Evolutionary conservation across 768 basidiomycete genomes (phyloP).

Genomic region (Kwoniella sp.): DNA sequence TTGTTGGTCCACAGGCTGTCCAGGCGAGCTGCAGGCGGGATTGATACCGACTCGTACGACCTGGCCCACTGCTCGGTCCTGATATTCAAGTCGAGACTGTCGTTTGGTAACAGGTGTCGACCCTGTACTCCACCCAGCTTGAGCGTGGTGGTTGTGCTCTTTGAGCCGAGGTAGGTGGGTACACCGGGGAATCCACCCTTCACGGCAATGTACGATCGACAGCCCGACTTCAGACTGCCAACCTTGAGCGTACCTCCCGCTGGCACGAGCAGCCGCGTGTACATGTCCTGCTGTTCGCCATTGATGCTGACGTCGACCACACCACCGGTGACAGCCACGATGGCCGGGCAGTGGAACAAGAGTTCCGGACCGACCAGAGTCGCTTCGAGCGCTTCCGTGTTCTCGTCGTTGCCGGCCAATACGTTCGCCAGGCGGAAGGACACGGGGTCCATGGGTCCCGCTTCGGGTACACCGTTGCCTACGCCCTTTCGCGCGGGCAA

Average conservation of each 20-base stretch:
- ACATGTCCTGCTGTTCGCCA: conserved; percentile 52
- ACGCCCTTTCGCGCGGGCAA: conserved; percentile 38
- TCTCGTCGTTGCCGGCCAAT: conserved; percentile 57
- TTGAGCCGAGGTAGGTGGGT: conserved; percentile 58
- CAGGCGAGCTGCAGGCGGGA: conserved; percentile 47
- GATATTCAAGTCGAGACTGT: conserved; percentile 21
- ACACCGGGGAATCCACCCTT: conserved; percentile 60
- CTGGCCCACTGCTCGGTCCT: conserved; percentile 18
- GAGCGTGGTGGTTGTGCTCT: conserved; percentile 54
- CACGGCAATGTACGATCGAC: conserved; percentile 59
- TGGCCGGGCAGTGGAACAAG: conserved; percentile 56
- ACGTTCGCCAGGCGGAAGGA: conserved; percentile 60
- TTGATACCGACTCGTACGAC: conserved; percentile 27
- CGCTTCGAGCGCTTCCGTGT: conserved; percentile 60
- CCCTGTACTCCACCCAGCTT: conserved; percentile 30
- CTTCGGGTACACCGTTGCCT: conserved; percentile 60
- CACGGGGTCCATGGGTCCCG: conserved; percentile 63
- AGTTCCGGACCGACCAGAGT: conserved; percentile 53
- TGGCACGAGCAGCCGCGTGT: conserved; percentile 56
- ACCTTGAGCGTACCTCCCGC: conserved; percentile 54
- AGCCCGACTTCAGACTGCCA: conserved; percentile 51
- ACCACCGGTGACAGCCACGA: conserved; percentile 61
- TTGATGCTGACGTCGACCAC: conserved; percentile 54
- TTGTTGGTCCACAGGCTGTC: conserved; percentile 45
- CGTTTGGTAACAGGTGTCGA: conserved; percentile 28